These are phyloP conservation scores for Pseudodiploospora longispora DNA, from an alignment of 2,329 filamentous ascomycete species.

Conservation along the genomic window DNA sequence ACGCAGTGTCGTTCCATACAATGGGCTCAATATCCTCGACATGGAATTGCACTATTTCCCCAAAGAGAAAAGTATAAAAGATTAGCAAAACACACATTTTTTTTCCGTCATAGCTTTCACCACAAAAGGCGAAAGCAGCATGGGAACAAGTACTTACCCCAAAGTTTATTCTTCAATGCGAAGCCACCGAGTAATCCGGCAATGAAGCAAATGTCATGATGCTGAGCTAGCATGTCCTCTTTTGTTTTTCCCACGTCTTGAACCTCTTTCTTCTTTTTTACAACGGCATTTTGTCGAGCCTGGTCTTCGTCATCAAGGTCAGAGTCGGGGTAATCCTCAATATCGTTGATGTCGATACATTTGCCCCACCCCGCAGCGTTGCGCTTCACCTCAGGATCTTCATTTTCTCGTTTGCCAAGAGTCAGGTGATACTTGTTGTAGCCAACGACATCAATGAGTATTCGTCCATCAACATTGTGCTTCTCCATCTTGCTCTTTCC, in stretches of 20 bases:
- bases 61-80: neutral
- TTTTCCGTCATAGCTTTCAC: neutral
- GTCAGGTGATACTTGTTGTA: constrained; percentile 34
- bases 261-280: constrained; percentile 7
- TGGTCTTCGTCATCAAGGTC: neutral
- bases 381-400: constrained; percentile 19
- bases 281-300: constrained; percentile 5
- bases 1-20: constrained; percentile 37
- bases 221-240: constrained; percentile 27
- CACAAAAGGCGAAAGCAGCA: neutral
- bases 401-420: constrained; percentile 26
- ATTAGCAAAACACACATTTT: neutral
- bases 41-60: constrained; percentile 21
- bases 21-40: constrained; percentile 34
- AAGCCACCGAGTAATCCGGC: constrained; percentile 35
- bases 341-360: constrained; percentile 7
- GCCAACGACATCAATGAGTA: constrained; percentile 33
- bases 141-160: constrained; percentile 26
- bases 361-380: neutral
- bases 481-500: constrained; percentile 13
- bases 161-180: constrained; percentile 37
- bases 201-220: constrained; percentile 33
- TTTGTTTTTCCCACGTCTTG: constrained; percentile 30
- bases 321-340: neutral
- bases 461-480: constrained; percentile 32